These are phyloP conservation scores for Plectranthus barbatus DNA, from an alignment of 257 asterid genomes.

Conservation along the genomic window DNA sequence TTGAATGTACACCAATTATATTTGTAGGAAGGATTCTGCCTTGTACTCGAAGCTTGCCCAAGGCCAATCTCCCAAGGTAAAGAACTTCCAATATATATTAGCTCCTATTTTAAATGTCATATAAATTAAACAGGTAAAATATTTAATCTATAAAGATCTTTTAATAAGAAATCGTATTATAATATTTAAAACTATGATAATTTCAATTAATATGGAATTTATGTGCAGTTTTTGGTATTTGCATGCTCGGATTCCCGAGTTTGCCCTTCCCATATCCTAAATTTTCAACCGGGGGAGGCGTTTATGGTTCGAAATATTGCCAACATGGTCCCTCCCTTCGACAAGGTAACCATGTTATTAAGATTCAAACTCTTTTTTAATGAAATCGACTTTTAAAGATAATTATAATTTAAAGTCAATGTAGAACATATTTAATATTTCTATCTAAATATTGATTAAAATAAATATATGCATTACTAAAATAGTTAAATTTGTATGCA, in stretches of 20 bases:
- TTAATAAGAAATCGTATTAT: too few species aligned
- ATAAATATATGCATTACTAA: too few species aligned
- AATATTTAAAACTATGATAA: neutral
- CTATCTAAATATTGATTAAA: too few species aligned
- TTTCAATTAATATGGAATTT: neutral
- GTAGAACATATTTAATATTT: too few species aligned
- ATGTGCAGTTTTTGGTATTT: slow-evolving; percentile 42
- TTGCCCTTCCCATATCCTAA: slow-evolving; percentile 47
- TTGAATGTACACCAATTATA: neutral
- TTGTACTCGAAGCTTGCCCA: slow-evolving; percentile 35
- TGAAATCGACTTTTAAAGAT: too few species aligned
- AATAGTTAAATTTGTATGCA: too few species aligned
- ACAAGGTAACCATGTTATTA: slow-evolving; percentile 37
- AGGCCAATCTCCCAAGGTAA: slow-evolving; percentile 49
- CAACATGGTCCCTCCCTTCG: slow-evolving; percentile 59
- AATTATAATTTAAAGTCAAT: too few species aligned
- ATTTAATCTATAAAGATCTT: too few species aligned
- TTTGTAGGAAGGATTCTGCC: slow-evolving; percentile 31
- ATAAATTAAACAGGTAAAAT: too few species aligned
- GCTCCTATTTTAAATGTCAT: too few species aligned
- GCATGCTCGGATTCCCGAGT: slow-evolving; percentile 72
- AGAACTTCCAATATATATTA: neutral
- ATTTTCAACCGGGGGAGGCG: slow-evolving; percentile 65
- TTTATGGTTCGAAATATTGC: slow-evolving; percentile 54
- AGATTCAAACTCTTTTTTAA: too few species aligned